Evolutionary conservation across 2,329 filamentous ascomycete species (phyloP), one percentile per base, ranked within the genome.

Genomic region (Fusarium sp.): DNA sequence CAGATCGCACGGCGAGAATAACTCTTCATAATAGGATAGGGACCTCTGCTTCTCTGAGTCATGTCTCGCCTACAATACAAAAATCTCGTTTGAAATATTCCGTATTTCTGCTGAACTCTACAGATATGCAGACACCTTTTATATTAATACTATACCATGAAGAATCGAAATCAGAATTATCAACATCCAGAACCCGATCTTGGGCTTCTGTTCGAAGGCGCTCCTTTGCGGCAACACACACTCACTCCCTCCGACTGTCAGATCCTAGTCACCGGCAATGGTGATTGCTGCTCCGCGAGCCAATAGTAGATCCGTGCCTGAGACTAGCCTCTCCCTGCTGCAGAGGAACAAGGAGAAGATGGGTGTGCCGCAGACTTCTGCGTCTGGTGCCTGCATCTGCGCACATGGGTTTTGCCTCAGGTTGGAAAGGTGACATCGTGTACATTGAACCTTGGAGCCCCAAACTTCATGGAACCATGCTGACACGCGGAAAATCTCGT

Each of bases 231-330:
- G 37, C 23, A 33, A 57, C 19, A 52, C 50, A 52, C 50, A 31
- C 46, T 63, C 51, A 46, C 50, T 56, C 21, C 48, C 49, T 55
- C 60, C 49, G 45, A 32, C 9, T 49, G 45, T 44, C 49, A 52
- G 27, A 29, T 10, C 50, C 51, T 47, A 41, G 32, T 38, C 53
- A 19, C 32, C 67, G 61, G 66, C 51, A 60, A 45, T 45, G 35
- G 37, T 42, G 35, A 23, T 32, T 32, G 45, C 9, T 29, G 51
- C 72, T 75, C 73, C 72, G 75, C 72, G 71, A 38, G 41, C 78
- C 77, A 80, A 80, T 79, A 58, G 71, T n/a, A 65, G 29, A 15
- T 31, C 62, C 71, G 76, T 78, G 60, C 75, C 75, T 79, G 75
- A 61, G 69, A 70, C 77, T 76, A 75, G 68, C 48, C 75, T 70